Evolutionary conservation across 2,329 filamentous ascomycete species (phyloP).

Genomic region (Colletotrichum ledebouriae): DNA sequence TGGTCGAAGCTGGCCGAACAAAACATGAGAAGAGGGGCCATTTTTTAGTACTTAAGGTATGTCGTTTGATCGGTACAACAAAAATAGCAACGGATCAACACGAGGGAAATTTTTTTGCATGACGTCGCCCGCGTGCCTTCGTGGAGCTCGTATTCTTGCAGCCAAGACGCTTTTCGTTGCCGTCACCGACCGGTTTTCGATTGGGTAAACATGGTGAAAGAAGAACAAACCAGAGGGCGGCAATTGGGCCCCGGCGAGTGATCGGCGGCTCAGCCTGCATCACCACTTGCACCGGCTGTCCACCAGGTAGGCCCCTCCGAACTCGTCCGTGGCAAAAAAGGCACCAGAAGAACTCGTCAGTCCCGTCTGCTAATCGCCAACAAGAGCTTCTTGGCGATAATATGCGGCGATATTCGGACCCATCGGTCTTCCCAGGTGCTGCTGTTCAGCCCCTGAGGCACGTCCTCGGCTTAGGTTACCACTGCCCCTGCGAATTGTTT

Average conservation of each 20-base stretch:
- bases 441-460: conserved; percentile 7
- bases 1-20: background rate
- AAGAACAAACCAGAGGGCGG: background rate
- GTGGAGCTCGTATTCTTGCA: conserved; percentile 32
- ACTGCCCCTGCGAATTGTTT: background rate
- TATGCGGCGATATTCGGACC: conserved; percentile 17
- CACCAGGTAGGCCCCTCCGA: background rate
- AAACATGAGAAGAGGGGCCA: background rate
- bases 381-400: conserved; percentile 5
- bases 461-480: background rate
- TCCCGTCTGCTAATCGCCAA: conserved; percentile 7
- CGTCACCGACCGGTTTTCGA: conserved; percentile 1
- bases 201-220: conserved; percentile 3
- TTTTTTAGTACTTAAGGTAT: conserved; percentile 19
- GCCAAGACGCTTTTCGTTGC: conserved; percentile 17
- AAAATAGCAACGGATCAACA: conserved; percentile 31
- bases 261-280: conserved; percentile 33
- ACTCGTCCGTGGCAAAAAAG: no score
- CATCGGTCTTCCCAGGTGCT: background rate
- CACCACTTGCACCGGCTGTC: conserved; percentile 27
- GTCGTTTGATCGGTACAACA: background rate
- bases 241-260: conserved; percentile 3
- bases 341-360: conserved; percentile 30
- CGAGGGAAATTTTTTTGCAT: conserved; percentile 20
- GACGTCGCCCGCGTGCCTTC: conserved; percentile 22